phyloP scores from a whole-genome alignment of 352 stramenopile species.

The Globisporangium carolinianum region DNA sequence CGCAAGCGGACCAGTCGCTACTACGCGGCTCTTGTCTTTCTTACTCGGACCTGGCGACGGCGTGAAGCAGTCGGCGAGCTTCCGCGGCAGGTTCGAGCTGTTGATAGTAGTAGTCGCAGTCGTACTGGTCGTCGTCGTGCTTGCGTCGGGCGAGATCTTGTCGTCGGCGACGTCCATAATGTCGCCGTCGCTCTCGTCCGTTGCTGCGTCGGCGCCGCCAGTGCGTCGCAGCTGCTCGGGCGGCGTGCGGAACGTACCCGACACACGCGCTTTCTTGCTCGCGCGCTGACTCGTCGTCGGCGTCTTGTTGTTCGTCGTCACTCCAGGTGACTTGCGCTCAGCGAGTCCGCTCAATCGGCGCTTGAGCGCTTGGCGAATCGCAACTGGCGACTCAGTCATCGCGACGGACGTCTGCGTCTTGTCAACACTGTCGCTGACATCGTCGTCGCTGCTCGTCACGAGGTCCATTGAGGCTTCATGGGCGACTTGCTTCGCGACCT shows the following conservation, averaged over 20 bases:
- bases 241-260: constrained; percentile 10
- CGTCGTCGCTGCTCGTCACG: constrained; percentile 20
- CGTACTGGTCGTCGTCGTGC: neutral
- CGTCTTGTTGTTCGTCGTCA: constrained; percentile 1
- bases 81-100: constrained; percentile 23
- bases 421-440: neutral
- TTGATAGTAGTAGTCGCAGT: neutral
- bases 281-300: constrained; percentile 3
- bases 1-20: constrained; percentile 4
- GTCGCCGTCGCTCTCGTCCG: neutral
- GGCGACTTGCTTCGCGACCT: constrained; percentile 31
- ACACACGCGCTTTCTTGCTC: constrained; percentile 11
- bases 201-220: neutral
- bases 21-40: constrained; percentile 13
- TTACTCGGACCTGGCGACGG: constrained; percentile 39
- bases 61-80: constrained; percentile 53
- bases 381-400: neutral
- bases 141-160: constrained; percentile 37
- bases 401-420: neutral
- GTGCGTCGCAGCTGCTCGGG: constrained; percentile 9
- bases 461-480: constrained; percentile 22
- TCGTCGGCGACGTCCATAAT: constrained; percentile 16
- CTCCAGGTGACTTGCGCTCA: constrained; percentile 1
- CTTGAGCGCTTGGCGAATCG: constrained; percentile 6
- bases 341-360: constrained; percentile 8